phyloP scores from a whole-genome alignment of 2,329 filamentous ascomycete species.

The Anthostomella pinea region DNA sequence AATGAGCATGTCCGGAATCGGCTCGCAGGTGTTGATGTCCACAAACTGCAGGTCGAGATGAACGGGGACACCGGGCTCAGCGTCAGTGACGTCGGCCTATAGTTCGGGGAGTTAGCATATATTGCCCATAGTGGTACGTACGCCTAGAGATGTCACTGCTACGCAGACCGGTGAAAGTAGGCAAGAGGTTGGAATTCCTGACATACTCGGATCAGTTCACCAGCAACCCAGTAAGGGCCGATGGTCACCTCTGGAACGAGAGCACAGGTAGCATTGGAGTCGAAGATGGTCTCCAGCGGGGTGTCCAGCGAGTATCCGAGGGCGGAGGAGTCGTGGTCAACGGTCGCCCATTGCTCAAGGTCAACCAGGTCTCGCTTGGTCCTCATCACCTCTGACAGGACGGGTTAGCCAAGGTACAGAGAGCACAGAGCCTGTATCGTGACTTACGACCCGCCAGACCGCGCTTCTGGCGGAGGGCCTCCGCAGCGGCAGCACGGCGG shows the following conservation, averaged over 20 bases:
- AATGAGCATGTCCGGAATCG: conserved; percentile 33
- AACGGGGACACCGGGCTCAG: conserved; percentile 34
- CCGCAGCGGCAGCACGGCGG: conserved; percentile 36
- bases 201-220: conserved; percentile 33
- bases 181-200: no score
- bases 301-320: conserved; percentile 36
- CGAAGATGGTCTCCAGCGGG: conserved; percentile 33
- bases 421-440: not conserved
- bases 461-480: conserved; percentile 36
- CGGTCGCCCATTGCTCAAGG: conserved; percentile 25
- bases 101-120: conserved; percentile 4
- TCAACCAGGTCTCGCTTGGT: conserved; percentile 26
- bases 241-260: conserved; percentile 30
- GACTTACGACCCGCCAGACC: conserved; percentile 24
- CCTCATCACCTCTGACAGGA: conserved; percentile 19
- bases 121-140: no score
- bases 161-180: not conserved
- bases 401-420: not conserved
- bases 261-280: conserved; percentile 26
- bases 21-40: conserved; percentile 34
- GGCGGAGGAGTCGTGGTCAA: conserved; percentile 23
- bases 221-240: conserved; percentile 33
- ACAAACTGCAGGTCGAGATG: conserved; percentile 40
- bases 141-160: no score
- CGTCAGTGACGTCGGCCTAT: conserved; percentile 36